Percentiles rank a stretch among this genome's conserved stretches.
Conservation (phyloP, 148 eudicot genomes). For the Cornus florida region DNA sequence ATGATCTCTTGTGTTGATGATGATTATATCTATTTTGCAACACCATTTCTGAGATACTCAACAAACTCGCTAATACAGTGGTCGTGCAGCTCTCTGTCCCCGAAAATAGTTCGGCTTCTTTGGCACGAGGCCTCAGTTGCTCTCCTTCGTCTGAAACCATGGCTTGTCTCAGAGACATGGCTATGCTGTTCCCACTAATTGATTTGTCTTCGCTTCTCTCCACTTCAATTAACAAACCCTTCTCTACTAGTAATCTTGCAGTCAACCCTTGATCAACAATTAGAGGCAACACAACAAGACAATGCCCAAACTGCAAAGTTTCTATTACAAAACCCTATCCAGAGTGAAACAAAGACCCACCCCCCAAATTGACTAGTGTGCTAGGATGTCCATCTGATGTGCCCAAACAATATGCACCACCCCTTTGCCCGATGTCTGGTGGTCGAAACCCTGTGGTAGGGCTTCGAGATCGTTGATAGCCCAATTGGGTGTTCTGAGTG, state of each 20-base stretch:
- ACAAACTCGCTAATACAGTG: slow-evolving; percentile 9
- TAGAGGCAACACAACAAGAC: slow-evolving; percentile 19
- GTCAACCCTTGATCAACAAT: slow-evolving; percentile 31
- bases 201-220: slow-evolving; percentile 29
- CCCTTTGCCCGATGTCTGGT: slow-evolving; percentile 3
- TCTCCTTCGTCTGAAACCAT: slow-evolving; percentile 22
- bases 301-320: slow-evolving; percentile 22
- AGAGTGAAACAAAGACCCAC: slow-evolving; percentile 28
- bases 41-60: slow-evolving; percentile 10
- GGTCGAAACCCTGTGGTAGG: slow-evolving; percentile 15
- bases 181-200: slow-evolving; percentile 10
- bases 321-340: slow-evolving; percentile 36
- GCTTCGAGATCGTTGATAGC: slow-evolving; percentile 7
- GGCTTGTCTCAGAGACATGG: slow-evolving; percentile 10
- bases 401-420: slow-evolving; percentile 29
- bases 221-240: slow-evolving; percentile 28
- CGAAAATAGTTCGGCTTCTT: slow-evolving; percentile 8
- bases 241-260: slow-evolving; percentile 31
- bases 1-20: background rate
- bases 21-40: background rate
- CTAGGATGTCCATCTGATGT: slow-evolving; percentile 30
- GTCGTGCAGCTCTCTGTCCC: slow-evolving; percentile 14
- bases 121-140: slow-evolving; percentile 8
- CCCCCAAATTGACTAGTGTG: slow-evolving; percentile 24
- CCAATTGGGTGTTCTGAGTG: slow-evolving; percentile 17